Base-by-base conservation (phyloP, 805 yeast genomes). In the Isabelozyma pseudorhagii region DNA sequence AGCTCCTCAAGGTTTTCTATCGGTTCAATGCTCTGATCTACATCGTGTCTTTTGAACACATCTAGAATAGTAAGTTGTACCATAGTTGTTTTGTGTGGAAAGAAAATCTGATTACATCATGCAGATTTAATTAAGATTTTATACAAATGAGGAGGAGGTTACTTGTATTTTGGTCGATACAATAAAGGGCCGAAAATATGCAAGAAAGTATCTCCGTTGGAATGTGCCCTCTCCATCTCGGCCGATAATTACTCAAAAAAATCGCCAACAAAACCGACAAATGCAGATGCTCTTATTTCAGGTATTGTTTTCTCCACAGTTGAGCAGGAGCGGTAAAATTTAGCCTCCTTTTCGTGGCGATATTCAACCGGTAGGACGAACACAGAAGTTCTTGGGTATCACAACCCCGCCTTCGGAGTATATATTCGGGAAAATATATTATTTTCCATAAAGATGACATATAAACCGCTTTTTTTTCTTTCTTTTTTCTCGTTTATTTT, bases 1-100 rank as follows among this genome's bases (percentile, higher is more conserved):
- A 44, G 21, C 38, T 51, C 53, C 34, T 53, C 54, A 10, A 55
- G 29, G 25, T 45, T 40, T 1, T 44, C 40, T 10, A 44, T 31
- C 11, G 29, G 17, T 5, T 44, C 46, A 27, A 31, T 31, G n/a
- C n/a, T 31, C 18, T 45, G 47, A 40, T 45, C 47, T 6, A 8
- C 18, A 13, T 45, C 47, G 28, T 38, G 47, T 27, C 15, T 45
- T 40, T 29, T 45, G 21, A 45, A 40, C 28, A 45, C 25, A 28
- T 45, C 47, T 7, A 45, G 14, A 2, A 39, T 13, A 25, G 47
- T 45, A 40, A 45, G 38, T 17, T 39, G 43, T n/a, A 45, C 40
- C 47, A 45, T 45, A 31, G 36, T 31, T 31, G n/a, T 10, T 31
- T 31, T 31, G 7, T 9, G 10, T 31, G 36, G n/a, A 31, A 31